Conservation (phyloP, 2,329 filamentous ascomycete genomes). For the Tolypocladium amazonense region DNA sequence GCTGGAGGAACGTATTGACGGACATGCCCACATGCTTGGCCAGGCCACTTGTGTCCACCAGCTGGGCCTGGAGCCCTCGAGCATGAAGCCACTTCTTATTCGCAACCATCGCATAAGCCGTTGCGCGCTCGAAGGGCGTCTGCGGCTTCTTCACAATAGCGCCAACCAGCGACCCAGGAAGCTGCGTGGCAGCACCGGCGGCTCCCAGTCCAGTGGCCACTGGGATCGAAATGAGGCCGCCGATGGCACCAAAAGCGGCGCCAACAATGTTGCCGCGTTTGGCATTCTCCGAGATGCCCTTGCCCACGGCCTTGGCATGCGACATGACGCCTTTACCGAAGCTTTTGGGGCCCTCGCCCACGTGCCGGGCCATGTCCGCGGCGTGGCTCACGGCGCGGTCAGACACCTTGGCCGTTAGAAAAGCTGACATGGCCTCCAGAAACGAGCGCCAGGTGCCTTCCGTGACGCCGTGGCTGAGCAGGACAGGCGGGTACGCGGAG, state of each 20-base stretch:
- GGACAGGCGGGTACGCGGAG: slow-evolving; percentile 23
- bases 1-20: slow-evolving; percentile 29
- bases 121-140: slow-evolving; percentile 29
- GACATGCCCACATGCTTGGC: slow-evolving; percentile 15
- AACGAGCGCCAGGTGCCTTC: slow-evolving; percentile 23
- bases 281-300: slow-evolving; percentile 21
- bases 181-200: slow-evolving; percentile 19
- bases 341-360: slow-evolving; percentile 23
- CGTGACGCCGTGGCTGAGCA: slow-evolving; percentile 27
- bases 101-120: slow-evolving; percentile 28
- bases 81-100: slow-evolving; percentile 31
- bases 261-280: slow-evolving; percentile 29
- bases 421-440: slow-evolving; percentile 31
- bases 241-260: slow-evolving; percentile 23
- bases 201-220: slow-evolving; percentile 24
- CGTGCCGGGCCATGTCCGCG: slow-evolving; percentile 24
- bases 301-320: slow-evolving; percentile 26
- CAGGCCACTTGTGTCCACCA: slow-evolving; percentile 23
- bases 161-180: slow-evolving; percentile 22
- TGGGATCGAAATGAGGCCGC: slow-evolving; percentile 27
- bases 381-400: slow-evolving; percentile 32
- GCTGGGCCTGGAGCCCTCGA: slow-evolving; percentile 24
- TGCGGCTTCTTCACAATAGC: slow-evolving; percentile 26
- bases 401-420: slow-evolving; percentile 32
- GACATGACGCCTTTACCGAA: slow-evolving; percentile 23